Base-by-base conservation (phyloP, 805 yeast genomes). In the Saccharomycopsis capsularis region DNA sequence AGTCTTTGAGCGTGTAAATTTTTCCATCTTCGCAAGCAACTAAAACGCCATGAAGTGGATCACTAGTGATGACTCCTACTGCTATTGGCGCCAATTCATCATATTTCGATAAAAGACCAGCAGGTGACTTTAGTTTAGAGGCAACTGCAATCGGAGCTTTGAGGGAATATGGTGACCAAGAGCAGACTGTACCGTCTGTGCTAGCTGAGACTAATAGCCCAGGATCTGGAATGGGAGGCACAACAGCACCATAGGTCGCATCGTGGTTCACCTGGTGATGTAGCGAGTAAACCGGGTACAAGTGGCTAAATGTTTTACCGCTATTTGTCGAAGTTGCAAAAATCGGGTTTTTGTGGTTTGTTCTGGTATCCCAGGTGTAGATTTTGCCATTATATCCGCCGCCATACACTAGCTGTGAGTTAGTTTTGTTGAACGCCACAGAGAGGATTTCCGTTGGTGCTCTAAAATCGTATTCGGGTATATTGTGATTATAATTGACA, bases 331-430 rank as follows among this genome's bases (percentile, higher is more conserved):
- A 27, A 9, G 45, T 40, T 7, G 38, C 24, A 15, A 40, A 23
- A 15, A 34, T 37, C 2, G 56, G 52, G 15, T 18, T 19, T n/a
- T 19, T 27, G 13, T 18, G 7, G 23, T 35, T 25, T 11, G 24
- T 24, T 27, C 46, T 30, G 22, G 68, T 55, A 47, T 71, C 74
- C 75, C 75, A 72, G 22, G 67, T 58, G 9, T 63, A 70, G 1
- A 72, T 51, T 37, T 60, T 63, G 0, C 76, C 76, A 55, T 67
- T 66, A 3, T 55, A 54, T 23, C 69, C 59, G 0, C 75, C 75
- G 3, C 68, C 76, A 38, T 70, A 60, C 0, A 72, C 54, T 30
- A 65, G 60, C 27, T 56, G 52, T 3, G 63, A 58, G 34, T 61
- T 60, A 7, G 55, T 46, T 30, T 55, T 54, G 42, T 68, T 73